These are phyloP conservation scores for Ettlia oleoabundans DNA, from an alignment of 139 green algal genomes.

Conservation along the genomic window DNA sequence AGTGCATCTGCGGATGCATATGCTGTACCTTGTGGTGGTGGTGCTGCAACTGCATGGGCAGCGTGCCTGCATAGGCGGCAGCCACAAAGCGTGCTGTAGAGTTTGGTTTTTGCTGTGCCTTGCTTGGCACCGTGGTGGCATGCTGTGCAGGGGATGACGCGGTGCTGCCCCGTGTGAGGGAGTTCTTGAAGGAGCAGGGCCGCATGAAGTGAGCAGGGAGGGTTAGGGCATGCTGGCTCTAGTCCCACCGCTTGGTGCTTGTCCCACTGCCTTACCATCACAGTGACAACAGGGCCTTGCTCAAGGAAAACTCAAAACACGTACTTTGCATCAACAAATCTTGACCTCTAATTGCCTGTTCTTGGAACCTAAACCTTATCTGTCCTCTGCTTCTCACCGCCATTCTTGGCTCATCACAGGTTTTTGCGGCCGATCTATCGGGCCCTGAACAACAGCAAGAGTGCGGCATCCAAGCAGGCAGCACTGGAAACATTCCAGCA, in stretches of 20 bases:
- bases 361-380: background rate
- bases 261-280: background rate
- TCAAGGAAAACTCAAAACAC: background rate
- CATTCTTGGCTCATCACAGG: background rate
- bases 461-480: conserved; percentile 40
- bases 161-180: conserved; percentile 48
- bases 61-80: too few relatives aligned
- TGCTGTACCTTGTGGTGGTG: too few relatives aligned
- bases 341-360: background rate
- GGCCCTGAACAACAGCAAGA: conserved; percentile 54
- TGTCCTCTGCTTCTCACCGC: background rate
- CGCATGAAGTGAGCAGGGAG: conserved; percentile 74
- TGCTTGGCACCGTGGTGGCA: too few relatives aligned
- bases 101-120: too few relatives aligned
- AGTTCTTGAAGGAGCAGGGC: conserved; percentile 73
- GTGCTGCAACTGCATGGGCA: too few relatives aligned
- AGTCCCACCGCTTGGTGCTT: background rate
- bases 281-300: too few relatives aligned
- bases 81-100: too few relatives aligned
- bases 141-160: conserved; percentile 67
- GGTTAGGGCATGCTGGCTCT: background rate
- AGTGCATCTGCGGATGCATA: too few relatives aligned
- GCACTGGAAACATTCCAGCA: conserved; percentile 73
- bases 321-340: background rate
- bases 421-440: conserved; percentile 79